Conservation (phyloP, 2,329 filamentous ascomycete genomes). For the Sclerotiophoma versabilis region DNA sequence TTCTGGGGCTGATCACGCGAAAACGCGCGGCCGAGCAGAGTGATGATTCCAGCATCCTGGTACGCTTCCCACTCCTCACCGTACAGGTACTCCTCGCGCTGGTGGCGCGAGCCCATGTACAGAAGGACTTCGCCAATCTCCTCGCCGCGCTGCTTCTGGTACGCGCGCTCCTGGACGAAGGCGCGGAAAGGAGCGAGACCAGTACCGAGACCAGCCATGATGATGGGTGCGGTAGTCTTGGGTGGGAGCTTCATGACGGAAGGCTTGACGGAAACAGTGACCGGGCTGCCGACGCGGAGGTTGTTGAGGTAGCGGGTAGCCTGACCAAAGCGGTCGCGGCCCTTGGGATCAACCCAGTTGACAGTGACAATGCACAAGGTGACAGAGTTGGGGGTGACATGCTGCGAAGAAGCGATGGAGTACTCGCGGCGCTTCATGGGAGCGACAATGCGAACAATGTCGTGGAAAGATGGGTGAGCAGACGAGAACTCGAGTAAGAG, state of each 20-base stretch:
- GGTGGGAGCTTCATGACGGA: slow-evolving; percentile 98
- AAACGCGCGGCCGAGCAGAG: slow-evolving; percentile 90
- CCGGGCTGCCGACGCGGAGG: slow-evolving; percentile 75
- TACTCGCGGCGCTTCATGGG: slow-evolving; percentile 98
- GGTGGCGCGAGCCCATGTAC: slow-evolving; percentile 96
- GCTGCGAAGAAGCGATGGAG: slow-evolving; percentile 97
- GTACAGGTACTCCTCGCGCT: slow-evolving; percentile 98
- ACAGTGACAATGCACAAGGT: slow-evolving; percentile 97
- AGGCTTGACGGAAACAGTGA: slow-evolving; percentile 95
- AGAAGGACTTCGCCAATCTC: slow-evolving; percentile 91
- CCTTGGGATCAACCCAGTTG: slow-evolving; percentile 88
- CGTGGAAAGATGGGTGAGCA: slow-evolving; percentile 85
- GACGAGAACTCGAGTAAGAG: slow-evolving; percentile 88
- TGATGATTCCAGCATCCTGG: slow-evolving; percentile 92
- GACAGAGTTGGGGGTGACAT: slow-evolving; percentile 88
- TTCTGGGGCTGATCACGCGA: slow-evolving; percentile 96
- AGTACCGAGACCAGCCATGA: slow-evolving; percentile 99
- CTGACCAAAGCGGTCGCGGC: slow-evolving; percentile 89
- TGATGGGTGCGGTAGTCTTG: slow-evolving; percentile 87
- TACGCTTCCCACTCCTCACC: slow-evolving; percentile 99
- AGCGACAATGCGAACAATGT: slow-evolving; percentile 84
- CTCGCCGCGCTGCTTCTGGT: slow-evolving; percentile 97
- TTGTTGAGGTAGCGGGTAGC: slow-evolving; percentile 87
- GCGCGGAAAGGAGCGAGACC: slow-evolving; percentile 98
- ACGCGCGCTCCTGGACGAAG: slow-evolving; percentile 96